A percentile compares a stretch with the other conserved stretches of the same genome.
Conservation (phyloP, 345 rosid species). For the Acer yangbiense region DNA sequence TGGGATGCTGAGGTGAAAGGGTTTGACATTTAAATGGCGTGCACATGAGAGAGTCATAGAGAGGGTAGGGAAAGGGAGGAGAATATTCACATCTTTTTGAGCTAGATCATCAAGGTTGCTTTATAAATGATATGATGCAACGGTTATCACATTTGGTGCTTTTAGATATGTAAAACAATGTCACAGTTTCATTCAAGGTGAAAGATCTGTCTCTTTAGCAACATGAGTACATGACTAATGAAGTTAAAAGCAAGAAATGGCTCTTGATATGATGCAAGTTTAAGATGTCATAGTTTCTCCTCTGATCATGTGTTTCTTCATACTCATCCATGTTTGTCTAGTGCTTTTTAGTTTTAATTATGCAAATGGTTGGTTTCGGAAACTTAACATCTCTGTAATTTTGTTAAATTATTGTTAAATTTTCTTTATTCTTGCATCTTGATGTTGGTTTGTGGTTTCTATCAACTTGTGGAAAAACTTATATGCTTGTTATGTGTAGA, state of each 20-base stretch:
- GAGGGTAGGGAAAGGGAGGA: not conserved
- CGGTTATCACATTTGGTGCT: not conserved
- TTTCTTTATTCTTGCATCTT: not conserved
- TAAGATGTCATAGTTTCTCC: not conserved
- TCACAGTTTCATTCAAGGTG: not conserved
- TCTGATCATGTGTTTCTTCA: not conserved
- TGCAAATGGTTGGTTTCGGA: not conserved
- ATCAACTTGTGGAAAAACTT: constrained; percentile 5
- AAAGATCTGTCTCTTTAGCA: not conserved
- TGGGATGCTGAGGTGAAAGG: not conserved
- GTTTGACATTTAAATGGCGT: not conserved
- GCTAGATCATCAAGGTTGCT: not conserved
- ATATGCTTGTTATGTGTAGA: constrained; percentile 47
- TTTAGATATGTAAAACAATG: not conserved
- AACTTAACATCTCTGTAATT: not conserved
- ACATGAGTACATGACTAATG: not conserved
- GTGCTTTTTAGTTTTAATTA: not conserved
- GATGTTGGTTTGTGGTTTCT: not conserved
- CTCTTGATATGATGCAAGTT: not conserved
- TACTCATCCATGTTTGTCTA: too few relatives aligned
- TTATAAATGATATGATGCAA: not conserved
- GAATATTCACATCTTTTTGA: not conserved
- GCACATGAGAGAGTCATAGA: not conserved
- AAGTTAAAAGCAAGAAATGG: not conserved
- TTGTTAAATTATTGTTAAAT: not conserved